phyloP scores from a whole-genome alignment of 75 land plant genomes.

The Pseudotsuga menziesii region DNA sequence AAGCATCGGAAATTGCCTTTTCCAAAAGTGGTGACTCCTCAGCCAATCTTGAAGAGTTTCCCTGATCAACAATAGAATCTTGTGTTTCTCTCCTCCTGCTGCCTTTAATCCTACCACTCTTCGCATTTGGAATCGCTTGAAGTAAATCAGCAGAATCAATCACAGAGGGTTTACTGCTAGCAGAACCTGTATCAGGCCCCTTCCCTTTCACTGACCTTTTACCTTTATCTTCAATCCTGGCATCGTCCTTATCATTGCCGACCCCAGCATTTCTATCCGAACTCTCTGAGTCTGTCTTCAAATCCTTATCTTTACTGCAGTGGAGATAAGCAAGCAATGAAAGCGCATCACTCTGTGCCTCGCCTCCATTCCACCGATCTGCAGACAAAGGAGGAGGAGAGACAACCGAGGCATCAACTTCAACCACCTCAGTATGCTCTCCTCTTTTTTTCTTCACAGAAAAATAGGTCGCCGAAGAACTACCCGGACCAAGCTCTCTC shows the following conservation, averaged over 20 bases:
- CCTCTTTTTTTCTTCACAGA: constrained; percentile 5
- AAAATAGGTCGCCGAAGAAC: constrained; percentile 6
- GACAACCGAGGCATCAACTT: not conserved
- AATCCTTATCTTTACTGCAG: not conserved
- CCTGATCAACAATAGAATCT: constrained; percentile 1
- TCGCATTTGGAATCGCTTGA: not conserved
- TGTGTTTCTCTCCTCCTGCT: constrained; percentile 1
- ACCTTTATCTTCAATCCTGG: constrained; percentile 4
- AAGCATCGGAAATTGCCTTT: not conserved
- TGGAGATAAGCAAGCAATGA: constrained; percentile 6
- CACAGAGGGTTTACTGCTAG: not conserved
- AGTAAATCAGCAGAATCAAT: no score
- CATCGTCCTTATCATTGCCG: constrained; percentile 1
- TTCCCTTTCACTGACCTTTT: constrained; percentile 4
- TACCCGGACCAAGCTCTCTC: constrained; percentile 7
- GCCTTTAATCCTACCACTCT: constrained; percentile 7
- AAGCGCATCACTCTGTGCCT: constrained; percentile 6
- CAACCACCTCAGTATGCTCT: not conserved
- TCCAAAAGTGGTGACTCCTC: not conserved
- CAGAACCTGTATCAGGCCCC: not conserved
- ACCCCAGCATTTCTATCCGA: constrained; percentile 1
- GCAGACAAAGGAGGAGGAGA: not conserved
- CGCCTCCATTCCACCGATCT: constrained; percentile 13
- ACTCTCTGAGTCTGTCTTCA: constrained; percentile 4
- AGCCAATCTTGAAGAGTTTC: not conserved